Conservation (phyloP, 108 stramenopile genomes). For the Nitzschia inconspicua region DNA sequence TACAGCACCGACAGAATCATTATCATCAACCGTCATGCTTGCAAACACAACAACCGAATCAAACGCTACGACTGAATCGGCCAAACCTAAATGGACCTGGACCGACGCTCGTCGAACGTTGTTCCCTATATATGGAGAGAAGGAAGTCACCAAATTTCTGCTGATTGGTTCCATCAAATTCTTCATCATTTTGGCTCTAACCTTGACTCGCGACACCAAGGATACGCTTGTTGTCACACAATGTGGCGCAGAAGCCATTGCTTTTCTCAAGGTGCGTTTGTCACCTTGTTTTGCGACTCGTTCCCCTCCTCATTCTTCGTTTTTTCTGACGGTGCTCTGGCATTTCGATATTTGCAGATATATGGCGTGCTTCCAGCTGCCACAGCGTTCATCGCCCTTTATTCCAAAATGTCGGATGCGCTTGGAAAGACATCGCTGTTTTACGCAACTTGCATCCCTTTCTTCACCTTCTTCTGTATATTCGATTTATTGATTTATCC, state of each 20-base stretch:
- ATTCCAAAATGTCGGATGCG: constrained; percentile 82
- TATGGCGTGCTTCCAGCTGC: constrained; percentile 85
- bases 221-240: constrained; percentile 96
- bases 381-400: constrained; percentile 78
- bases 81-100: too few species aligned
- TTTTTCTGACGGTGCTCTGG: not conserved
- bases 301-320: not conserved
- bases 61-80: too few species aligned
- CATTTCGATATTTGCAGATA: constrained; percentile 63
- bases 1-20: too few species aligned
- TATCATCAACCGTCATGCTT: too few species aligned
- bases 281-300: not conserved
- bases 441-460: constrained; percentile 89
- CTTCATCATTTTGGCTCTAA: constrained; percentile 93
- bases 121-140: constrained; percentile 82
- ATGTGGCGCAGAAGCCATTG: constrained; percentile 97
- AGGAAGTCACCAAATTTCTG: constrained; percentile 89
- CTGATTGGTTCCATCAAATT: constrained; percentile 91
- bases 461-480: constrained; percentile 87
- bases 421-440: constrained; percentile 86
- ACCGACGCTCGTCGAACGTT: constrained; percentile 47
- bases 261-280: constrained; percentile 74
- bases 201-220: constrained; percentile 93
- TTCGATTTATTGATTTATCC: constrained; percentile 90
- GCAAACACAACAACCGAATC: too few species aligned